Evolutionary conservation across 2,329 filamentous ascomycete genomes (phyloP), one percentile per base, ranked within the genome.

Genomic region (Penicillium decumbens): DNA sequence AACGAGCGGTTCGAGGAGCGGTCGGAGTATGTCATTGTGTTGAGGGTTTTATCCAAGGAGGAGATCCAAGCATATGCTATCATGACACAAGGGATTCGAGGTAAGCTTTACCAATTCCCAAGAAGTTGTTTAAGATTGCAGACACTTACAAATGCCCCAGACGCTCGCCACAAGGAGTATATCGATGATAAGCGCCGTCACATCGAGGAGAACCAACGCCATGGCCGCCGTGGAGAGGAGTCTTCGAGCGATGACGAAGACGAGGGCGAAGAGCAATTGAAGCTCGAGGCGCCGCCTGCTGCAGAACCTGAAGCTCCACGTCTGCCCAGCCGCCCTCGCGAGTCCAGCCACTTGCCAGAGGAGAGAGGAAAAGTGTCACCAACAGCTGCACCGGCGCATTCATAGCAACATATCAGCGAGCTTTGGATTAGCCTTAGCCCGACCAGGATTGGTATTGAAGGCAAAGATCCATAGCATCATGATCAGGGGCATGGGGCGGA

Each of bases 11-110:
- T 87, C 59, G 92, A 97, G 70, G 88, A 95, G 61, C 82, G 90
- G n/a, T 82, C 90, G 51, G 90, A 95, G 64, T 95, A 90, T 68
- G 90, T 97, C 51, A 95, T 96, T 67, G 90, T 96, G 2, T 77
- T 97, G 48, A 80, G 91, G 48, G 92, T 96, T 6, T 70, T 97
- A 65, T 88, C 83, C 41, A 88, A 87, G 69, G 88, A 95, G 59
- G 90, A 97, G 64, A 95, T 97, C 48, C 87, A 95, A 69, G 84
- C 83, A 29, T 90, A 95, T 65, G 89, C 90, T 10, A 80, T 84
- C 55, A 86, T 85, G 42, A 96, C 92, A 8, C 83, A 85, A 57
- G 82, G 89, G 64, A 81, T 96, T 53, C 81, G 90, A 81, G 87
- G 87, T 89, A 75, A 64, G 79, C 68, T 50, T 13, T 30, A 12